Base-by-base conservation (phyloP, 176 grass and related monocot genomes). In the Miscanthus lutarioriparius region DNA sequence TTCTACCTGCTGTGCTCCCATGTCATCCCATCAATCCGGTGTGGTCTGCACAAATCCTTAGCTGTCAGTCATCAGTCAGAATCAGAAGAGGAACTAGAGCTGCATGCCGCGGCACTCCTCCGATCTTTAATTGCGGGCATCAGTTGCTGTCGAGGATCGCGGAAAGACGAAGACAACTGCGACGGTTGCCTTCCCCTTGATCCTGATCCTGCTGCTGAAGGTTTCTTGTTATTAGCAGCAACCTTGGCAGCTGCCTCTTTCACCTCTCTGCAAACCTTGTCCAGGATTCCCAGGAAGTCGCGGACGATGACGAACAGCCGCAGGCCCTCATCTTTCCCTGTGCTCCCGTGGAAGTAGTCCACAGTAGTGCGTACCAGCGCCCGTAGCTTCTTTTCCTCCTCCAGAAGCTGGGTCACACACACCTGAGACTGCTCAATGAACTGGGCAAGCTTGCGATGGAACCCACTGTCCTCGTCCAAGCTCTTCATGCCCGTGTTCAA, bases 231-330 rank as follows among this genome's bases (percentile, higher is more conserved):
- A 32, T 27, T 35, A 6, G 71, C 77, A 11, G 70, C 49, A 30
- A 59, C 58, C n/a, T 73, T 80, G 27, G 83, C 30, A 4, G 83
- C 83, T 4, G 62, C 87, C 53, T 93, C 88, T 79, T 88, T 95
- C 22, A 98, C 91, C 76, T 98, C 92, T 53, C 75, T 93, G 85
- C 96, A 95, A 43, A 88, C 89, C 96, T 74, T 95, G 41, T 98
- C 96, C 68, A 92, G 89, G 26, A 98, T 88, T 11, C 20, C 17
- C 27, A 98, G 82, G 80, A 95, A 98, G 70, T 98, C 93, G 0
- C 93, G 88, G n/a, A 95, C 91, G 30, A 98, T 4, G 20, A 91
- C 91, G 10, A 98, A 98, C 53, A 98, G 54, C 17, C 89, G 77
- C 10, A 95, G 48, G n/a, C 91, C 89, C 58, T 98, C 96, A 1